Conservation (phyloP, 1,284 basidiomycete genomes). For the Sporisorium iseilematis-ciliati region DNA sequence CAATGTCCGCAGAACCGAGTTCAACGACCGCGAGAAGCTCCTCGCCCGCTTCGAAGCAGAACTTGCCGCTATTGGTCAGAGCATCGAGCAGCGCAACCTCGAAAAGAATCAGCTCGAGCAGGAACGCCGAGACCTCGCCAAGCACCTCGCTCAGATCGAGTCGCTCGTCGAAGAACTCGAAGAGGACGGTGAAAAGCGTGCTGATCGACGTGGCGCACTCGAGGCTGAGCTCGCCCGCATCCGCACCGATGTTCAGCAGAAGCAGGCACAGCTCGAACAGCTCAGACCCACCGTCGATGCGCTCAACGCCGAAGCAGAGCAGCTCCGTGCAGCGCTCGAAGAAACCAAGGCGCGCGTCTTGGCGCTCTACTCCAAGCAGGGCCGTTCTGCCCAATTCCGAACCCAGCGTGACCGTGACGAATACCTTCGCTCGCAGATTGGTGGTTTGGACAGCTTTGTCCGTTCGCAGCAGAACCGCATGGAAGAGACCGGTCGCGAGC, state of each 20-base stretch:
- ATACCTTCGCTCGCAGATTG: conserved; percentile 58
- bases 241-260: conserved; percentile 43
- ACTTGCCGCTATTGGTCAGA: conserved; percentile 79
- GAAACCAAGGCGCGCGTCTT: conserved; percentile 57
- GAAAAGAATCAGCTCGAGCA: conserved; percentile 80
- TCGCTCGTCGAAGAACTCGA: conserved; percentile 83
- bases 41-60: conserved; percentile 78
- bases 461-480: conserved; percentile 44
- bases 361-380: conserved; percentile 64
- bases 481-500: conserved; percentile 44
- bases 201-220: conserved; percentile 72
- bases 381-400: conserved; percentile 62
- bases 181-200: conserved; percentile 67
- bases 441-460: conserved; percentile 45
- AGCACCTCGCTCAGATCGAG: conserved; percentile 80
- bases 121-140: conserved; percentile 74
- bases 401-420: conserved; percentile 62
- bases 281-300: conserved; percentile 79
- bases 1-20: conserved; percentile 83
- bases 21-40: conserved; percentile 83
- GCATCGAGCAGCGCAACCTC: conserved; percentile 78
- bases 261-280: conserved; percentile 62
- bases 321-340: conserved; percentile 74
- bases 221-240: conserved; percentile 75
- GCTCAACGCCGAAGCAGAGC: conserved; percentile 75